Evolutionary conservation across 1,139 yeast genomes (phyloP).

Genomic region (Waltiozyma sp.): DNA sequence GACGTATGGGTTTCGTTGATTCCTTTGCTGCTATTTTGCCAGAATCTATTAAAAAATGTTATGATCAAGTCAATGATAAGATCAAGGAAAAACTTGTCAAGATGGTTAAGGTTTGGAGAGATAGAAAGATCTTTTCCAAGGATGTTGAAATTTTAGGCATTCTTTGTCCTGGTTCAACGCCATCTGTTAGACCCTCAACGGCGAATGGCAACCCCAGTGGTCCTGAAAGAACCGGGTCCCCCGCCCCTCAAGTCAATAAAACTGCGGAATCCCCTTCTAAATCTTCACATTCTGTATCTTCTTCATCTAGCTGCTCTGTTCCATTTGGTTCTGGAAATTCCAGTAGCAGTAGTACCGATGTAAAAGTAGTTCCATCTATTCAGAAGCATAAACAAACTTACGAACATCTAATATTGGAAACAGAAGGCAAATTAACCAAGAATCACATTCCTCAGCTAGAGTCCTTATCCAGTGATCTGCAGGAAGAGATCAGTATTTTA

Average conservation of each 20-base stretch:
- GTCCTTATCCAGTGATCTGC: slow-evolving; percentile 2
- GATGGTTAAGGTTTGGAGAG: slow-evolving; percentile 66
- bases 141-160: slow-evolving; percentile 33
- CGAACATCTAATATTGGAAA: slow-evolving; percentile 10
- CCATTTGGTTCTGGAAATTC: not conserved
- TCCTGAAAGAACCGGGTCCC: not conserved
- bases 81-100: slow-evolving; percentile 49
- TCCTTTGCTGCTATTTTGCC: slow-evolving; percentile 47
- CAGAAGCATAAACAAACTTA: slow-evolving; percentile 13
- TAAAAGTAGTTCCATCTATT: slow-evolving; percentile 10
- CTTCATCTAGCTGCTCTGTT: not conserved
- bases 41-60: slow-evolving; percentile 24
- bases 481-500: slow-evolving; percentile 7
- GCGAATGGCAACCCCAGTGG: not conserved
- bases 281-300: not conserved
- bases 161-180: not conserved
- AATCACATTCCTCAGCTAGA: slow-evolving; percentile 7
- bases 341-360: slow-evolving; percentile 6
- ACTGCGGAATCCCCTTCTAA: not conserved
- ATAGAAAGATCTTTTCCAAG: slow-evolving; percentile 44
- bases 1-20: slow-evolving; percentile 45
- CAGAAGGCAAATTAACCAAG: slow-evolving; percentile 10
- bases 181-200: not conserved
- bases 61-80: slow-evolving; percentile 27
- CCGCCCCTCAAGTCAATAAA: not conserved